Evolutionary conservation across 2,329 filamentous ascomycete species (phyloP), one percentile per base, ranked within the genome.

Genomic region (Aureobasidium zeae): DNA sequence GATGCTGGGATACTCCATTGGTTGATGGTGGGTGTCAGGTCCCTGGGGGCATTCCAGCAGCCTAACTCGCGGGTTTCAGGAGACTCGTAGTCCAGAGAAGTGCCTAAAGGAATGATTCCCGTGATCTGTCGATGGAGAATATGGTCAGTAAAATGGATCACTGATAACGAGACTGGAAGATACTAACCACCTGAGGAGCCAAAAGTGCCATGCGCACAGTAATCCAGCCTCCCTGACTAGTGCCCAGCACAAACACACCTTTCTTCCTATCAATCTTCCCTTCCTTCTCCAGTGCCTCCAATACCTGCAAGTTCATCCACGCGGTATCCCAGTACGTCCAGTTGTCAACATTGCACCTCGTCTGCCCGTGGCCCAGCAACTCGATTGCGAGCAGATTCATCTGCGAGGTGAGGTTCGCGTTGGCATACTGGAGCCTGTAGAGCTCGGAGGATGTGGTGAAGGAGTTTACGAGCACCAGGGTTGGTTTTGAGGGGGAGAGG

Each of bases 311-410:
- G 38, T 61, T 62, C 62, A 66, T 72, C 43, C 64, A 61, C 2
- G 70, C 70, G 0, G 69, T 66, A 51, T 73, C 71, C 72, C 71
- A 75, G 52, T 75, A 75, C 7, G 70, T 75, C 53, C 64, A 75
- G 35, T 71, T 62, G 44, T 70, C 64, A 3, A 54, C 48, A 13
- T 59, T 56, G 5, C 63, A 63, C 8, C 64, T 57, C 4, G 71
- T 74, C 45, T 66, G 55, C 3, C 71, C 71, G 52, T 74, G 71
- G 13, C 72, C 72, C 6, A 74, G 62, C 4, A 68, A 62, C 53
- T 75, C 72, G 47, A 75, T 71, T 11, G 71, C 68, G 9, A 75
- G 49, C 5, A 75, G 56, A 47, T 74, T 74, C 57, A 70, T 62
- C 2, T 53, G 52, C 6, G 56, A 54, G 2, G 49, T 57, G 11